Conservation (phyloP, 495 filamentous ascomycete species). For the Penicillium angulare region DNA sequence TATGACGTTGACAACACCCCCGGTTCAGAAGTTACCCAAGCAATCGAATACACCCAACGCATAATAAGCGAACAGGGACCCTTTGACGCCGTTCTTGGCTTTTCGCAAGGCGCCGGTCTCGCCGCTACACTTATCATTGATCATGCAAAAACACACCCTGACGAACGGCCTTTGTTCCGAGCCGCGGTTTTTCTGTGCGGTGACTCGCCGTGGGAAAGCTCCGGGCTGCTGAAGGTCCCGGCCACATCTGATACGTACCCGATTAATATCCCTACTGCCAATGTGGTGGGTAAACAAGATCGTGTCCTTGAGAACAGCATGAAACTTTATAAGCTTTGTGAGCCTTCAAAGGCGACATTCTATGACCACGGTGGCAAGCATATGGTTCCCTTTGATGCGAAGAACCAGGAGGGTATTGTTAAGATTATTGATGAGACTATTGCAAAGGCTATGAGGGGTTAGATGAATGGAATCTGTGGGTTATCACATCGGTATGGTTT, state of each 20-base stretch:
- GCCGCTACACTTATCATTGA: constrained; percentile 35
- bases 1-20: constrained; percentile 27
- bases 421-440: constrained; percentile 31
- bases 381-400: constrained; percentile 40
- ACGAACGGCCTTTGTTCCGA: constrained; percentile 31
- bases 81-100: constrained; percentile 49
- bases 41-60: constrained; percentile 32
- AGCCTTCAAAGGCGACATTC: constrained; percentile 30
- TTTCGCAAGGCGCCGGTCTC: constrained; percentile 45
- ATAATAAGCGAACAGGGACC: constrained; percentile 36
- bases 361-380: constrained; percentile 42
- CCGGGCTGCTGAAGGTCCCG: constrained; percentile 16
- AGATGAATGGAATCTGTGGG: too few relatives aligned
- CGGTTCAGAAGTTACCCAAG: constrained; percentile 24
- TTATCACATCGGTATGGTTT: too few relatives aligned
- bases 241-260: constrained; percentile 15
- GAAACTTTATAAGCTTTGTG: constrained; percentile 35
- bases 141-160: constrained; percentile 30
- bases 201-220: constrained; percentile 30
- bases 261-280: constrained; percentile 37
- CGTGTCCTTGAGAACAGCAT: constrained; percentile 26
- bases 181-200: constrained; percentile 43
- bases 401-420: constrained; percentile 34
- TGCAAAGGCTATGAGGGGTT: constrained; percentile 19
- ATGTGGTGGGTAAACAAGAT: constrained; percentile 41